Conservation (phyloP, 257 asterid species). For the Solanum rostratum region DNA sequence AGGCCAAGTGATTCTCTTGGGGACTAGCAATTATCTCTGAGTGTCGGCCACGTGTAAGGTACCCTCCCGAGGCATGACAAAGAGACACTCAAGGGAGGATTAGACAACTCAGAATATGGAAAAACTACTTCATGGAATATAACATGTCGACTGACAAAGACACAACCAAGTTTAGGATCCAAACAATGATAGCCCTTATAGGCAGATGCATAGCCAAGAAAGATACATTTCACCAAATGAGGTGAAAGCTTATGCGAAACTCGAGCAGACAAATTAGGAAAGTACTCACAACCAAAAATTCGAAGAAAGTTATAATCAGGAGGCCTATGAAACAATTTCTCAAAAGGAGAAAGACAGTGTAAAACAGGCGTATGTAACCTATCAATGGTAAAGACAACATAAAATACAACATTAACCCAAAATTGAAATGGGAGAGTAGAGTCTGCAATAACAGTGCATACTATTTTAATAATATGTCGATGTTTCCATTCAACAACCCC, state of each 20-base stretch:
- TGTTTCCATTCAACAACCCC: neutral
- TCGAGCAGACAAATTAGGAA: neutral
- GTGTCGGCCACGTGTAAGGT: too few relatives aligned
- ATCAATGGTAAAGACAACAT: neutral
- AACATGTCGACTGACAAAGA: too few relatives aligned
- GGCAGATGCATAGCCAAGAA: neutral
- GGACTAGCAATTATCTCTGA: too few relatives aligned
- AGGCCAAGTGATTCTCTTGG: too few relatives aligned
- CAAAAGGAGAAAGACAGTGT: neutral
- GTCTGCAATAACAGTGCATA: neutral
- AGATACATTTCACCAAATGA: neutral
- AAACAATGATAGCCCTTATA: too few relatives aligned
- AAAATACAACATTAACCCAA: neutral
- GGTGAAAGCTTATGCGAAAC: neutral
- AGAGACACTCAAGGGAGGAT: neutral
- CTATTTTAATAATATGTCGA: neutral
- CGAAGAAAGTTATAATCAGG: neutral
- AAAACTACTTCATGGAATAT: too few relatives aligned
- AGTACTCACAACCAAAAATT: neutral
- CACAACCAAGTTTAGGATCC: neutral
- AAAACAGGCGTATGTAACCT: neutral
- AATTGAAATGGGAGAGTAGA: neutral
- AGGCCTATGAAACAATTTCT: neutral
- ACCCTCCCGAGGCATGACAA: too few relatives aligned
- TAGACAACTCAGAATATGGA: neutral